A percentile compares a stretch with the other conserved stretches of the same genome.
phyloP scores from a whole-genome alignment of 768 basidiomycete genomes.

The Russula virescens region DNA sequence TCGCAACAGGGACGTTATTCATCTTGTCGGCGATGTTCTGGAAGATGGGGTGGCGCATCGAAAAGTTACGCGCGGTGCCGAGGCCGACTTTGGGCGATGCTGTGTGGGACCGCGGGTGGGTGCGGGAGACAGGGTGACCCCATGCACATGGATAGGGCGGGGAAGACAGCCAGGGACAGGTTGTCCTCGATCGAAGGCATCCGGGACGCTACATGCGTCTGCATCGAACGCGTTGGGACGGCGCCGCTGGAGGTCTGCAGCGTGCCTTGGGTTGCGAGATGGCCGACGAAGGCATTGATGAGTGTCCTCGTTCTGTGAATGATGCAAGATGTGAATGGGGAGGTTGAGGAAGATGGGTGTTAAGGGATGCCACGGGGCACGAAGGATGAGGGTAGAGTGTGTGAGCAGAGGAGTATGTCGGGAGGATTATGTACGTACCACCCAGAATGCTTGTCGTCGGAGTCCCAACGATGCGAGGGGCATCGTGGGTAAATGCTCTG shows the following conservation, averaged over 20 bases:
- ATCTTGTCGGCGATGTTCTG: slow-evolving; percentile 69
- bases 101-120: slow-evolving; percentile 45
- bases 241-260: slow-evolving; percentile 29
- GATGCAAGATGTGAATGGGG: slow-evolving; percentile 36
- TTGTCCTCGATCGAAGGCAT: slow-evolving; percentile 44
- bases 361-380: slow-evolving; percentile 31
- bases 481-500: slow-evolving; percentile 26
- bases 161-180: slow-evolving; percentile 51
- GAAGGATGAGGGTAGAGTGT: slow-evolving; percentile 41
- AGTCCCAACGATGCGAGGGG: slow-evolving; percentile 31
- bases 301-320: slow-evolving; percentile 51
- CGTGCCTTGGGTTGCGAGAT: slow-evolving; percentile 52
- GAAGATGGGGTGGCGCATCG: slow-evolving; percentile 68
- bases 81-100: slow-evolving; percentile 60
- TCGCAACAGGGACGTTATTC: slow-evolving; percentile 64
- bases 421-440: slow-evolving; percentile 29
- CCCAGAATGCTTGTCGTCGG: slow-evolving; percentile 24
- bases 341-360: slow-evolving; percentile 27
- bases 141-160: slow-evolving; percentile 44
- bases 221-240: slow-evolving; percentile 29
- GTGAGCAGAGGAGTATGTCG: slow-evolving; percentile 29
- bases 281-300: slow-evolving; percentile 49
- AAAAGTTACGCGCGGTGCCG: slow-evolving; percentile 71
- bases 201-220: slow-evolving; percentile 24
- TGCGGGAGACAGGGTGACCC: slow-evolving; percentile 51